Base-by-base conservation (phyloP, 2,329 filamentous ascomycete species). In the Blastomyces emzantsi region DNA sequence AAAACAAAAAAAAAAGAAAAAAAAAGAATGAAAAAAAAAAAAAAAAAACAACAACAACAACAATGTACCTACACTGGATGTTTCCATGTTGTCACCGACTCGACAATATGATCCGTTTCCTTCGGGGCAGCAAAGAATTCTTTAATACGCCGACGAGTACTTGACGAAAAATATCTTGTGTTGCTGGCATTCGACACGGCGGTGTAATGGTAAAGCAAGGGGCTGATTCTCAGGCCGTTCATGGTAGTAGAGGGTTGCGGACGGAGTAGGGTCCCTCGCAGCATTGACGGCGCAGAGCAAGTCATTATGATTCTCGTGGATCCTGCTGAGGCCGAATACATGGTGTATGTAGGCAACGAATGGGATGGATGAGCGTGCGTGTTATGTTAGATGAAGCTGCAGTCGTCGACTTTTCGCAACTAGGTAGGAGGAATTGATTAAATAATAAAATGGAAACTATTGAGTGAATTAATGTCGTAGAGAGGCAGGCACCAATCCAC, bases 11-110 rank as follows among this genome's bases (percentile, higher is more conserved):
- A n/a, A n/a, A n/a, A n/a, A n/a, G n/a, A n/a, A n/a, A n/a, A n/a
- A n/a, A n/a, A n/a, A n/a, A n/a, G n/a, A n/a, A n/a, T n/a, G n/a
- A n/a, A n/a, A n/a, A n/a, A n/a, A 3, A 17, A 22, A 30, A 49
- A 28, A 22, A 76, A 76, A 60, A 7, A 25, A 25, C 5, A 49
- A 28, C 19, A 3, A 47, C 2, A 17, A 65, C n/a, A n/a, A n/a
- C n/a, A n/a, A n/a, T n/a, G n/a, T n/a, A 51, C 76, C 65, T 76
- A 79, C 76, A 79, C 83, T 65, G 86, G 87, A 71, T 90, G 87
- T 41, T 82, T 82, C 87, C 88, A 92, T 66, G 87, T 83, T 6
- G 87, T 80, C 19, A 82, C 82, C 0, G 87, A 88, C 64, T 80
- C 80, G 52, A 83, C 80, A 71, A 90, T 88, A 63, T 82, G 79